These are phyloP conservation scores for Triglochin maritima DNA, from an alignment of 106 monocot genomes.

Conservation along the genomic window DNA sequence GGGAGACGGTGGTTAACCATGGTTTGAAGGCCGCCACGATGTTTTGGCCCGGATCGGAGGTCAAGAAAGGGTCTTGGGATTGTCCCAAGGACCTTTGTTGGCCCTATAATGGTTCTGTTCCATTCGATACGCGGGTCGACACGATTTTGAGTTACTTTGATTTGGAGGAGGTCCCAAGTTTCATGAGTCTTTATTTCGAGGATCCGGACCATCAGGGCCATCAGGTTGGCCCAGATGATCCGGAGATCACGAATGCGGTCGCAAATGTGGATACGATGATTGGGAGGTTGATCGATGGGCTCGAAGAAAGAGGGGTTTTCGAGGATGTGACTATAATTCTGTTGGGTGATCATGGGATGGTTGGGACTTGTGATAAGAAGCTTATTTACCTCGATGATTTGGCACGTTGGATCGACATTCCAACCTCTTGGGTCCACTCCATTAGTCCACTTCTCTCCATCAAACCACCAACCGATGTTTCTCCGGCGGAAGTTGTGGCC, in stretches of 20 bases:
- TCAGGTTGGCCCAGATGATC: slow-evolving; percentile 55
- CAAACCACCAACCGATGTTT: slow-evolving; percentile 21
- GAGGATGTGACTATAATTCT: slow-evolving; percentile 62
- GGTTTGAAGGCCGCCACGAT: slow-evolving; percentile 42
- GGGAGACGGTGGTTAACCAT: slow-evolving; percentile 50
- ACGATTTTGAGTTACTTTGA: slow-evolving; percentile 56
- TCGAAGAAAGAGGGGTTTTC: slow-evolving; percentile 67
- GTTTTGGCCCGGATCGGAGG: slow-evolving; percentile 83
- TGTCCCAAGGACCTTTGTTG: slow-evolving; percentile 47
- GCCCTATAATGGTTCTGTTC: slow-evolving; percentile 37
- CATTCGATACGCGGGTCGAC: slow-evolving; percentile 60
- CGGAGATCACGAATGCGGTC: slow-evolving; percentile 42
- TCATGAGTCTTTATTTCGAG: slow-evolving; percentile 60
- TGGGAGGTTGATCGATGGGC: slow-evolving; percentile 49
- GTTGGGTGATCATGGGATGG: slow-evolving; percentile 77
- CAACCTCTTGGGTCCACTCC: slow-evolving; percentile 36
- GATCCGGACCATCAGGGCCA: slow-evolving; percentile 75
- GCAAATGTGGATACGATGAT: slow-evolving; percentile 34
- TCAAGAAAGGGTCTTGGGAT: slow-evolving; percentile 47
- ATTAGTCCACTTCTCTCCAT: slow-evolving; percentile 37
- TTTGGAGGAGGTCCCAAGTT: slow-evolving; percentile 39
- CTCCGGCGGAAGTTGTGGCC: slow-evolving; percentile 28
- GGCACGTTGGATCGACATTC: slow-evolving; percentile 45
- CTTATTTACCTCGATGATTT: slow-evolving; percentile 46
- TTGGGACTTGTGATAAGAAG: slow-evolving; percentile 49